These are phyloP conservation scores for Pinus albicaulis DNA, from an alignment of 75 land plant genomes.

Conservation along the genomic window DNA sequence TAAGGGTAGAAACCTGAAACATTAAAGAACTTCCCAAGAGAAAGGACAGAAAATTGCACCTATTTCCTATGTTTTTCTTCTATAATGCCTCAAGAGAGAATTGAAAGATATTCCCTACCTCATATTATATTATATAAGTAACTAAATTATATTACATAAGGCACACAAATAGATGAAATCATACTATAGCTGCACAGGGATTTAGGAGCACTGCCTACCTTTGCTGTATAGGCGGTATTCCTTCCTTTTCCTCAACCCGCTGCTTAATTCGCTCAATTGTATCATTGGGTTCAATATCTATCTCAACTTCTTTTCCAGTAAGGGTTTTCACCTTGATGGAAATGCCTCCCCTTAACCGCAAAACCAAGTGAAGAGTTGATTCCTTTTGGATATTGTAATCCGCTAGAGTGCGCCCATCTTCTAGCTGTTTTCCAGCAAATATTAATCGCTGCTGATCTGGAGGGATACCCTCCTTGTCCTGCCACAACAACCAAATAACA, in stretches of 20 bases:
- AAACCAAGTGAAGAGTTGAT: slow-evolving; percentile 78
- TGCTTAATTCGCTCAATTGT: slow-evolving; percentile 92
- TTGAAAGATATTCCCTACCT: too few relatives aligned
- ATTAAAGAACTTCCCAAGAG: too few relatives aligned
- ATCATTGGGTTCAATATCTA: slow-evolving; percentile 90
- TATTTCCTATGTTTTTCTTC: too few relatives aligned
- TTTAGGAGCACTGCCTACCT: slow-evolving; percentile 30
- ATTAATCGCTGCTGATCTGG: slow-evolving; percentile 81
- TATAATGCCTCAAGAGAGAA: too few relatives aligned
- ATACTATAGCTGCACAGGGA: neutral
- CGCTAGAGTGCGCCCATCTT: slow-evolving; percentile 87
- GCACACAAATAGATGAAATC: too few relatives aligned
- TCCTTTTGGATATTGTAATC: slow-evolving; percentile 95
- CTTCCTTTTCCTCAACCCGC: slow-evolving; percentile 94
- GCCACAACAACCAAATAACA: neutral
- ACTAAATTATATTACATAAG: neutral
- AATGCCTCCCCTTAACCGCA: slow-evolving; percentile 89
- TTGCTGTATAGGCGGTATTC: slow-evolving; percentile 92
- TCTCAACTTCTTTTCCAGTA: slow-evolving; percentile 95
- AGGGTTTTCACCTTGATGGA: slow-evolving; percentile 97
- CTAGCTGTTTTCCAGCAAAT: slow-evolving; percentile 91
- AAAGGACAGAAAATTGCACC: too few relatives aligned
- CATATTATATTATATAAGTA: too few relatives aligned
- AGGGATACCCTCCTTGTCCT: slow-evolving; percentile 90
- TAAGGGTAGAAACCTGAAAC: too few relatives aligned